A percentile compares a stretch with the other conserved stretches of the same genome.
phyloP scores from a whole-genome alignment of 1,284 basidiomycete genomes.

The Cryptococcus amylolentus region DNA sequence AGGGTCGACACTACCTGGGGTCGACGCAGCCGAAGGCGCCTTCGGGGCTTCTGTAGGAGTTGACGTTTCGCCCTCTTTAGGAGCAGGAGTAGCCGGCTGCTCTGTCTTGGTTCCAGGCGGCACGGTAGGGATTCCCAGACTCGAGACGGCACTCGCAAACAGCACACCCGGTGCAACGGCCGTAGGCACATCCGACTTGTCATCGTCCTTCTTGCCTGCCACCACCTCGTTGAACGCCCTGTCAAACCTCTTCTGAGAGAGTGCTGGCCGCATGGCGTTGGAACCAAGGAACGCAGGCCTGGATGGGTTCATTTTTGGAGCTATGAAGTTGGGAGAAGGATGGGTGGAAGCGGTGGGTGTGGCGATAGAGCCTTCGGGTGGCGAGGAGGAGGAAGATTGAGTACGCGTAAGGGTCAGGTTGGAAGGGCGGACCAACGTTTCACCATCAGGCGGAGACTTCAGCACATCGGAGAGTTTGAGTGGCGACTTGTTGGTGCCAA shows the following conservation, averaged over 20 bases:
- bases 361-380: conserved; percentile 27
- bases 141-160: conserved; percentile 36
- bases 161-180: conserved; percentile 45
- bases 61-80: conserved; percentile 1
- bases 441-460: conserved; percentile 35
- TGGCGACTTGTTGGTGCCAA: conserved; percentile 17
- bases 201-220: conserved; percentile 32
- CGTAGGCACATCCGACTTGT: conserved; percentile 19
- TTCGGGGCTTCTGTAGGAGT: conserved; percentile 2
- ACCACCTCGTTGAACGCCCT: conserved; percentile 47
- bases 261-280: conserved; percentile 13
- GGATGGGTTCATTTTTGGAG: conserved; percentile 37
- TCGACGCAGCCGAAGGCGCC: conserved; percentile 1
- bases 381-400: conserved; percentile 24
- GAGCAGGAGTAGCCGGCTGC: neutral
- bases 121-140: conserved; percentile 39
- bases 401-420: conserved; percentile 18
- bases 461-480: conserved; percentile 46
- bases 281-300: conserved; percentile 15
- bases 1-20: neutral
- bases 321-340: conserved; percentile 32
- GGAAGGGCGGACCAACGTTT: conserved; percentile 8
- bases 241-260: conserved; percentile 37
- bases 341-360: conserved; percentile 36
- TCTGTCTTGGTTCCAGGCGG: conserved; percentile 12